These are phyloP conservation scores for Psilocybe tampanensis DNA, from an alignment of 768 basidiomycete genomes.

Conservation along the genomic window DNA sequence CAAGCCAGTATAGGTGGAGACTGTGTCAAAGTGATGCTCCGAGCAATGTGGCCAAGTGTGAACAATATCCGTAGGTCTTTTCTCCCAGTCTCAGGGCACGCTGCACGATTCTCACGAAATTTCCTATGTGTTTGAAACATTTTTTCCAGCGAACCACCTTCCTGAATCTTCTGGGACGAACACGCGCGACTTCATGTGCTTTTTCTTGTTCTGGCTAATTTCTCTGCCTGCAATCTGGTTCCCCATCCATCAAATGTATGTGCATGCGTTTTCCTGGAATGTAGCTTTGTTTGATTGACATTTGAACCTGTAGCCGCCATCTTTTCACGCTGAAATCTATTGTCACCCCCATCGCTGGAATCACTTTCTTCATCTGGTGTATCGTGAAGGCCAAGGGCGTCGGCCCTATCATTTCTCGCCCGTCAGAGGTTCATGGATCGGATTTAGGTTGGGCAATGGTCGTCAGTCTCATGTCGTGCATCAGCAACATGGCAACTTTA, in stretches of 20 bases:
- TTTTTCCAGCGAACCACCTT: constrained; percentile 60
- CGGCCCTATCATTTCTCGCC: constrained; percentile 72
- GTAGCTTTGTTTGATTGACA: not conserved
- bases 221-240: constrained; percentile 83
- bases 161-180: constrained; percentile 75
- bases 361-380: constrained; percentile 78
- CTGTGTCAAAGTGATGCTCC: constrained; percentile 74
- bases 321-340: constrained; percentile 81
- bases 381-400: constrained; percentile 78
- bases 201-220: constrained; percentile 87
- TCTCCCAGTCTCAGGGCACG: not conserved
- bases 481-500: constrained; percentile 79
- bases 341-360: constrained; percentile 68
- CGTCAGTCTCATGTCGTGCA: constrained; percentile 71
- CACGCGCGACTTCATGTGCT: constrained; percentile 76
- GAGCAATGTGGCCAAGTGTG: constrained; percentile 76
- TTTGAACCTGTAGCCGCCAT: constrained; percentile 50
- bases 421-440: constrained; percentile 63
- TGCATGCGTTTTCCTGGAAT: constrained; percentile 7
- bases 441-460: constrained; percentile 79
- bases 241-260: constrained; percentile 79
- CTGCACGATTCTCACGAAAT: constrained; percentile 14
- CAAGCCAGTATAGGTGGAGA: constrained; percentile 83
- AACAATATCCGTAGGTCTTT: constrained; percentile 59
- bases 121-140: constrained; percentile 8